These are phyloP conservation scores for Liquidambar formosana DNA, from an alignment of 164 flowering plant genomes.

Conservation along the genomic window DNA sequence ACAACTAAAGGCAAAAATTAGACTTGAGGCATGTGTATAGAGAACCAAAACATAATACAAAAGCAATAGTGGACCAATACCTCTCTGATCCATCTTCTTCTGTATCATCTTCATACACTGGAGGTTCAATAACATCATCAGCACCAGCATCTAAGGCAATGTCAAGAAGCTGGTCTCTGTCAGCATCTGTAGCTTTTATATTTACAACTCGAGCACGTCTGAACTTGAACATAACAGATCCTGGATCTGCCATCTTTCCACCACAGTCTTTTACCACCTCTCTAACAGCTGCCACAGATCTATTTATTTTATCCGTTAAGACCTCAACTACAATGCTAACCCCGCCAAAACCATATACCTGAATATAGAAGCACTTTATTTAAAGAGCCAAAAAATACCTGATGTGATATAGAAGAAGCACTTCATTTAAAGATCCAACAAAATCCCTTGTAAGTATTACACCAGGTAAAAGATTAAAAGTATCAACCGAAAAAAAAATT, in stretches of 20 bases:
- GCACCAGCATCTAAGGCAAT: slow-evolving; percentile 96
- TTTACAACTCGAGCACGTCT: slow-evolving; percentile 80
- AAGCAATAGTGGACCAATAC: slow-evolving; percentile 25
- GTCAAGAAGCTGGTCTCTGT: slow-evolving; percentile 77
- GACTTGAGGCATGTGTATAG: neutral
- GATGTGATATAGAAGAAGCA: no score
- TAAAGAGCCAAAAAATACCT: no score
- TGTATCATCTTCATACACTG: slow-evolving; percentile 60
- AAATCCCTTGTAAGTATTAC: neutral
- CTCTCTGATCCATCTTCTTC: slow-evolving; percentile 79
- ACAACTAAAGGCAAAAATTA: neutral
- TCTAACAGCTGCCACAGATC: slow-evolving; percentile 86
- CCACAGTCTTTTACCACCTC: slow-evolving; percentile 88
- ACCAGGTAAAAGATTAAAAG: neutral
- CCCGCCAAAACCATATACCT: slow-evolving; percentile 97
- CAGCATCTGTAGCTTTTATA: slow-evolving; percentile 72
- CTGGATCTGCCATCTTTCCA: slow-evolving; percentile 98
- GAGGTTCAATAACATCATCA: slow-evolving; percentile 93
- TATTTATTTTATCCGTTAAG: slow-evolving; percentile 79
- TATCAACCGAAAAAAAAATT: neutral
- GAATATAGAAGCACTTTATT: slow-evolving; percentile 13
- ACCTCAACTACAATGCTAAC: slow-evolving; percentile 90
- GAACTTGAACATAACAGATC: slow-evolving; percentile 91
- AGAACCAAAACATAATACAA: no score
- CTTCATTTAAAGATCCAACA: slow-evolving; percentile 1